phyloP scores from a whole-genome alignment of 257 asterid genomes.

The Cynanchum wilfordii region DNA sequence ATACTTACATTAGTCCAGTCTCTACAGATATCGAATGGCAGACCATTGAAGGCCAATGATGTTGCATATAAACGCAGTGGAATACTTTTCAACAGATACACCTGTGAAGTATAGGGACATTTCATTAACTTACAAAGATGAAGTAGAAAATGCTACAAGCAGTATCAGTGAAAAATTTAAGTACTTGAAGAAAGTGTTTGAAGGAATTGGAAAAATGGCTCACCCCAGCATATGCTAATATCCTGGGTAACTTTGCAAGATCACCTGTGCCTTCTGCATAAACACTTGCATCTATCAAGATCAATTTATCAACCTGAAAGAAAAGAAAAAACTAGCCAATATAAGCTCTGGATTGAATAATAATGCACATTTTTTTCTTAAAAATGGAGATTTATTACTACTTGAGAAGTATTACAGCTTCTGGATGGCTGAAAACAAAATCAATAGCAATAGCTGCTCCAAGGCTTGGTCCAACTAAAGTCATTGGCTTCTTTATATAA shows the following conservation, averaged over 20 bases:
- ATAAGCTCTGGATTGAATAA: background rate
- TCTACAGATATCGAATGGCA: slow-evolving; percentile 47
- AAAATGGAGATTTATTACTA: slow-evolving; percentile 8
- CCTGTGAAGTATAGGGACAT: slow-evolving; percentile 41
- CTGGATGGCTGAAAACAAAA: slow-evolving; percentile 62
- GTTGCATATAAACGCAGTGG: slow-evolving; percentile 74
- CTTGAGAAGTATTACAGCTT: slow-evolving; percentile 51
- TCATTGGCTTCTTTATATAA: slow-evolving; percentile 68
- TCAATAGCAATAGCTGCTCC: slow-evolving; percentile 94
- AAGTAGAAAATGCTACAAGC: background rate
- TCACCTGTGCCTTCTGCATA: slow-evolving; percentile 92
- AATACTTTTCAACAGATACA: slow-evolving; percentile 52
- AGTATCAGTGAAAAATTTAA: background rate
- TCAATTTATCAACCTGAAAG: slow-evolving; percentile 73
- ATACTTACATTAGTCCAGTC: slow-evolving; percentile 84
- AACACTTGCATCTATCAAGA: slow-evolving; percentile 91
- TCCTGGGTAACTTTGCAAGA: slow-evolving; percentile 71
- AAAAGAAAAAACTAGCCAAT: slow-evolving; percentile 11
- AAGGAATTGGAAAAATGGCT: slow-evolving; percentile 15
- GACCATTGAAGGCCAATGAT: slow-evolving; percentile 47
- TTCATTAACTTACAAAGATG: background rate
- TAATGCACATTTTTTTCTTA: background rate
- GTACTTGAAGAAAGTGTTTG: background rate
- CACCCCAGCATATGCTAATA: slow-evolving; percentile 83
- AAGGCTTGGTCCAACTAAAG: slow-evolving; percentile 94